These are phyloP conservation scores for Gossypium aridum DNA, from an alignment of 441 rosid genomes.

Conservation along the genomic window DNA sequence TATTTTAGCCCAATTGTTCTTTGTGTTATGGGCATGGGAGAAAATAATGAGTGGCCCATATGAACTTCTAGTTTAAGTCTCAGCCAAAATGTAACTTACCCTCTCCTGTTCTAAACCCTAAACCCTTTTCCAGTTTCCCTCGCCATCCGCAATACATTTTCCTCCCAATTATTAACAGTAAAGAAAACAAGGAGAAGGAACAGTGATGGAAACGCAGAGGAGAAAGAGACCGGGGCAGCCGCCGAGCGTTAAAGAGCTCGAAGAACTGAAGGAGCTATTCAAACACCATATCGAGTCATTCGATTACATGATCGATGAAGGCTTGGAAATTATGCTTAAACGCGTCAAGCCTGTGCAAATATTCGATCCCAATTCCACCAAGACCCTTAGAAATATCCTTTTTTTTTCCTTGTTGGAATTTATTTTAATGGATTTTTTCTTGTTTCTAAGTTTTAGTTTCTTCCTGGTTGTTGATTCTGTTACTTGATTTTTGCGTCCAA, in stretches of 20 bases:
- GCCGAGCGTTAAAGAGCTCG: conserved; percentile 31
- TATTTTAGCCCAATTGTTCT: too few relatives aligned
- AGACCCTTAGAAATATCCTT: conserved; percentile 68
- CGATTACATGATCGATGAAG: conserved; percentile 69
- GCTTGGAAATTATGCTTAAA: conserved; percentile 66
- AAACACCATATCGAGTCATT: conserved; percentile 79
- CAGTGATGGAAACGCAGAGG: conserved; percentile 8
- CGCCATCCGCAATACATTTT: neutral
- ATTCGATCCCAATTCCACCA: conserved; percentile 36
- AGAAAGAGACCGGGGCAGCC: conserved; percentile 1
- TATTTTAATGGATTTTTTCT: neutral
- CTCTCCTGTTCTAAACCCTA: neutral
- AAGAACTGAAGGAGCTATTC: conserved; percentile 59
- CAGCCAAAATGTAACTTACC: neutral
- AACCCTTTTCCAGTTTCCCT: neutral
- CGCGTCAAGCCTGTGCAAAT: conserved; percentile 52
- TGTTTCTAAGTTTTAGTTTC: neutral
- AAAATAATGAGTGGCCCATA: too few relatives aligned
- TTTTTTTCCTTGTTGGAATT: neutral
- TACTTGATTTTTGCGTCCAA: neutral
- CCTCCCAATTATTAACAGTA: neutral
- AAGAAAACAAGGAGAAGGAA: neutral
- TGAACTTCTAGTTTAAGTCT: too few relatives aligned
- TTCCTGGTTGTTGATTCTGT: neutral
- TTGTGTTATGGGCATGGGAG: too few relatives aligned